Percentiles rank a stretch among this genome's conserved stretches.
phyloP scores from a whole-genome alignment of 805 yeast species.

The Teunomyces funiuensis region DNA sequence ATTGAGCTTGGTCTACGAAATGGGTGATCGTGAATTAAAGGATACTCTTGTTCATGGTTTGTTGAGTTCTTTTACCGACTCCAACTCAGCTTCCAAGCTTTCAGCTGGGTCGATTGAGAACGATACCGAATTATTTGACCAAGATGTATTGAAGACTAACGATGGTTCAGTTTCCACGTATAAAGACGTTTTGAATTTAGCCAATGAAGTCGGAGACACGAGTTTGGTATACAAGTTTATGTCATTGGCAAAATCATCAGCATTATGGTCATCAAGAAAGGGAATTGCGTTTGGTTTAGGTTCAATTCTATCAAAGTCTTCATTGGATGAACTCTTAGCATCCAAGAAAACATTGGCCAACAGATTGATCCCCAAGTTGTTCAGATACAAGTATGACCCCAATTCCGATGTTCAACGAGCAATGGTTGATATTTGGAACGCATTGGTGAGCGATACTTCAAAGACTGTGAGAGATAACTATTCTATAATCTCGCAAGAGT shows the following conservation, averaged over 20 bases:
- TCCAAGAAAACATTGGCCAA: slow-evolving; percentile 55
- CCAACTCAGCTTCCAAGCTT: slow-evolving; percentile 46
- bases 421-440: slow-evolving; percentile 87
- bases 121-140: slow-evolving; percentile 84
- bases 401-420: slow-evolving; percentile 68
- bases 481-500: slow-evolving; percentile 59
- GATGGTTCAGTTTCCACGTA: slow-evolving; percentile 90
- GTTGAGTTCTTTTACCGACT: slow-evolving; percentile 74
- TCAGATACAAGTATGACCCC: slow-evolving; percentile 85
- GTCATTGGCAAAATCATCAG: slow-evolving; percentile 85
- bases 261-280: slow-evolving; percentile 88
- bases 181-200: slow-evolving; percentile 81
- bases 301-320: slow-evolving; percentile 74
- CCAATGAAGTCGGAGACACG: slow-evolving; percentile 95
- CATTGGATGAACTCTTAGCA: slow-evolving; percentile 59
- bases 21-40: slow-evolving; percentile 65
- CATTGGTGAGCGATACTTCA: slow-evolving; percentile 61
- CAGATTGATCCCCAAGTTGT: slow-evolving; percentile 76
- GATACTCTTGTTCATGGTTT: slow-evolving; percentile 73
- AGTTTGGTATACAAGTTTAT: slow-evolving; percentile 89
- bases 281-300: slow-evolving; percentile 95
- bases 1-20: slow-evolving; percentile 74
- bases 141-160: slow-evolving; percentile 74
- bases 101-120: slow-evolving; percentile 68
- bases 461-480: slow-evolving; percentile 54